Percentiles rank a stretch among this genome's conserved stretches.
These are phyloP conservation scores for Arthrobotrys sphaeroides DNA, from an alignment of 2,329 filamentous ascomycete species.

Conservation along the genomic window DNA sequence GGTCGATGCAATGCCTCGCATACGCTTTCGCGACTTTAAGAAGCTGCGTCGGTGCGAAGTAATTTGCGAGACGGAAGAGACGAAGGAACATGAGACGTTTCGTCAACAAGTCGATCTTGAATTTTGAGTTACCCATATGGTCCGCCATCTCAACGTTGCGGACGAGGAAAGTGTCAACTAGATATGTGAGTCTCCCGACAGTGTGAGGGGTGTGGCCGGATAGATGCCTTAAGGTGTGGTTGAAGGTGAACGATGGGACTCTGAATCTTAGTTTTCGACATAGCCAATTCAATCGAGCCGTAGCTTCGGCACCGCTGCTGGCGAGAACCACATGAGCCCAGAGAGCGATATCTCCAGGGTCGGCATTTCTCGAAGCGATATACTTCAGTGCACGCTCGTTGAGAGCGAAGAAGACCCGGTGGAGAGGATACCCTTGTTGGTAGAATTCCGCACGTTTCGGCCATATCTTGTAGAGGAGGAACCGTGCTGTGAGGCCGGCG, in stretches of 20 bases:
- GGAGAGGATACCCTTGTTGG: conserved; percentile 37
- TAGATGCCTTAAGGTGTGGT: conserved; percentile 40
- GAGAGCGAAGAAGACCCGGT: conserved; percentile 3
- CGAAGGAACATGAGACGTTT: conserved; percentile 45
- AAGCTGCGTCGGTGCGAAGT: conserved; percentile 34
- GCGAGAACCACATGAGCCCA: conserved; percentile 41
- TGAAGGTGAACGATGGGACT: conserved; percentile 31
- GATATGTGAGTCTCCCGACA: not conserved
- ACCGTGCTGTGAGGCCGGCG: conserved; percentile 42
- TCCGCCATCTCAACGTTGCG: conserved; percentile 28
- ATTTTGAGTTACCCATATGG: not conserved
- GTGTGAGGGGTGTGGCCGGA: conserved; percentile 31
- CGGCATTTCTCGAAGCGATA: conserved; percentile 27
- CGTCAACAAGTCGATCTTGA: conserved; percentile 31
- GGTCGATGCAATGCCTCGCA: conserved; percentile 45
- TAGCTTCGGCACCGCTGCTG: conserved; percentile 27
- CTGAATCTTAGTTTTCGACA: conserved; percentile 27
- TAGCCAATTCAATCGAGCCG: conserved; percentile 33
- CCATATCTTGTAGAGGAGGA: conserved; percentile 34
- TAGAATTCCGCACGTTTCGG: conserved; percentile 23
- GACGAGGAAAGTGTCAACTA: conserved; percentile 32
- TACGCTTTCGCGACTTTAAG: conserved; percentile 25
- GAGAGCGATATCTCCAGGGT: conserved; percentile 9
- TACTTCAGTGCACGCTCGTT: conserved; percentile 7
- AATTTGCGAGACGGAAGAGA: conserved; percentile 38